Conservation (phyloP, 148 eudicot species). For the Rhododendron kiyosumense region DNA sequence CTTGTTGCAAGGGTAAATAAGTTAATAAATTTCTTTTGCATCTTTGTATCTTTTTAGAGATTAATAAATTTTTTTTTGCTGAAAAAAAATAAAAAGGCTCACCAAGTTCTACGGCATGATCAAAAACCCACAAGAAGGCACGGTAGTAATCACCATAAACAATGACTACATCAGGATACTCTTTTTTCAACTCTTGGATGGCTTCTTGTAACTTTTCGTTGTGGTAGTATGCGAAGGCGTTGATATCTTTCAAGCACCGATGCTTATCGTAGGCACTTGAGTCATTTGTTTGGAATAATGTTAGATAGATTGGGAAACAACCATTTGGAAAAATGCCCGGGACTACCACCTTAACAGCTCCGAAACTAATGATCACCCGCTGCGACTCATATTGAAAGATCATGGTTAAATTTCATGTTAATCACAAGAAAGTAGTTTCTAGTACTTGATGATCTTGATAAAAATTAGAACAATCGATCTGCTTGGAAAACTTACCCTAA, state of each 20-base stretch:
- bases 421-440: background rate
- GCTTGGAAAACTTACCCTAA: background rate
- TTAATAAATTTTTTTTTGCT: too few relatives aligned
- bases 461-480: background rate
- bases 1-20: background rate
- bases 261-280: conserved; percentile 5
- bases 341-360: conserved; percentile 22
- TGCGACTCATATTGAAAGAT: background rate
- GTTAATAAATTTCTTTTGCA: too few relatives aligned
- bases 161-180: conserved; percentile 1
- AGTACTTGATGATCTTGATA: background rate
- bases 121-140: conserved; percentile 7
- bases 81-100: background rate
- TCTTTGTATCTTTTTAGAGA: too few relatives aligned
- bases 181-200: background rate
- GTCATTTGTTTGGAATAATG: conserved; percentile 3
- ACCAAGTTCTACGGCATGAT: background rate
- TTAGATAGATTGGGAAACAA: conserved; percentile 18
- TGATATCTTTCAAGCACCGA: background rate
- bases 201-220: conserved; percentile 9
- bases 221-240: background rate
- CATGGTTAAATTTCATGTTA: background rate
- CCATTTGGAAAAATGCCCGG: conserved; percentile 27
- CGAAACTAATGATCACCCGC: conserved; percentile 14
- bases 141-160: conserved; percentile 16